Conservation (phyloP, 306 rosid genomes). For the Vigna reflexopilosa region DNA sequence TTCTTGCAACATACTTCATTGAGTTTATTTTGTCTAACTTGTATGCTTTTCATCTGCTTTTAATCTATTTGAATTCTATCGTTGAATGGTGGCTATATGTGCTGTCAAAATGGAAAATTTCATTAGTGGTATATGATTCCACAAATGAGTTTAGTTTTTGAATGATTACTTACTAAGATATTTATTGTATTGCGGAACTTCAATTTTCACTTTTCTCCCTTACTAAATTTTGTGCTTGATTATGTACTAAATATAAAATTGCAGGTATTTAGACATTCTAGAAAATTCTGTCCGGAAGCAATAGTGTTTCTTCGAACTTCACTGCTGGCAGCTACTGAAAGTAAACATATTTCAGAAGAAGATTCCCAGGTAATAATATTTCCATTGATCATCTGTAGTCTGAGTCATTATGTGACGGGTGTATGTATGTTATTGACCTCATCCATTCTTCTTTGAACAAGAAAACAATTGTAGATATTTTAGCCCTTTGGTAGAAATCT, state of each 20-base stretch:
- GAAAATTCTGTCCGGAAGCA: slow-evolving; percentile 89
- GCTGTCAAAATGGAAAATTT: slow-evolving; percentile 30
- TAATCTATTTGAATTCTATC: slow-evolving; percentile 20
- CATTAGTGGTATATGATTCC: slow-evolving; percentile 15
- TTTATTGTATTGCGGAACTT: slow-evolving; percentile 22
- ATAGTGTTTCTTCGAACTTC: slow-evolving; percentile 67
- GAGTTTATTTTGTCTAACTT: neutral
- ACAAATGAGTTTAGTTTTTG: slow-evolving; percentile 24
- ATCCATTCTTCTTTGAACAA: neutral
- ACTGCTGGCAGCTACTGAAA: slow-evolving; percentile 64
- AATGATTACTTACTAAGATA: slow-evolving; percentile 14
- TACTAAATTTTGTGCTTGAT: slow-evolving; percentile 37
- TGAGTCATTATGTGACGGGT: slow-evolving; percentile 4
- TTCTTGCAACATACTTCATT: neutral
- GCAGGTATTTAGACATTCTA: slow-evolving; percentile 75
- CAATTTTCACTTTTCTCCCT: slow-evolving; percentile 15
- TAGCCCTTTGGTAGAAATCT: neutral
- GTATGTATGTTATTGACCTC: neutral
- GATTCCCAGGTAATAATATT: slow-evolving; percentile 67
- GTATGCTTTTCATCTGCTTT: slow-evolving; percentile 6
- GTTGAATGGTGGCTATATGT: slow-evolving; percentile 9
- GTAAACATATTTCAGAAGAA: slow-evolving; percentile 47
- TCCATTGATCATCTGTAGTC: slow-evolving; percentile 27
- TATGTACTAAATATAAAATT: slow-evolving; percentile 40
- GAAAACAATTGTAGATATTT: neutral